Base-by-base conservation (phyloP, 495 filamentous ascomycete genomes). In the Lophiotrema nucula region DNA sequence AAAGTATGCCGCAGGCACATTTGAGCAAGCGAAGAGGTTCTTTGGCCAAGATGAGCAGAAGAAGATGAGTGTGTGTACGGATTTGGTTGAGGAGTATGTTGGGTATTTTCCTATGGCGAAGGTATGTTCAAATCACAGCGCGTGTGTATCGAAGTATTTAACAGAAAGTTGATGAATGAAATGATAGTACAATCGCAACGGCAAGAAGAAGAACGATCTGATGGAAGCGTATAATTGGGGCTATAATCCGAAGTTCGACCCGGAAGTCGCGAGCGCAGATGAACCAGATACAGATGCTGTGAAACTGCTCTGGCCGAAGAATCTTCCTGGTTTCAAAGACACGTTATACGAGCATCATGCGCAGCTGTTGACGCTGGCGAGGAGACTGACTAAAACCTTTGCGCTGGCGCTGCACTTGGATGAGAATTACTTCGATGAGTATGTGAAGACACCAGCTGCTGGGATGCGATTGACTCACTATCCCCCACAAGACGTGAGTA, bases 21-120 rank as follows among this genome's bases (percentile, higher is more conserved):
- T 81, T 24, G 41, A 66, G 22, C 69, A 70, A 4, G 74, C 75
- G 13, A 68, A 73, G 47, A 58, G 53, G 0, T 76, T 84, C 50
- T 83, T 83, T 57, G 63, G 61, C 2, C 72, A 81, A 0, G 70
- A 77, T 0, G 61, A 77, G 1, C 74, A 78, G 24, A 71, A 76
- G 46, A 83, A 83, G 57, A 67, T 73, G 60, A 72, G 73, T 19
- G 60, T 73, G 31, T 72, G 73, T 33, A 65, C 73, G 8, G 72
- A 67, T 18, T 25, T 23, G 18, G 73, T 74, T 6, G 59, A 71
- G 25, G 74, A 74, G 54, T 45, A 54, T 23, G 49, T 56, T 16
- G 45, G 59, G 0, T 54, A 52, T 21, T 47, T 43, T 23, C 39
- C 33, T 67, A 75, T 69, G 70, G 67, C 44, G 18, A 21, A 19